Percentiles rank a stretch among this genome's conserved stretches.
Evolutionary conservation across 177 flowering plant species (phyloP).

Genomic region (Vitis hybrid): DNA sequence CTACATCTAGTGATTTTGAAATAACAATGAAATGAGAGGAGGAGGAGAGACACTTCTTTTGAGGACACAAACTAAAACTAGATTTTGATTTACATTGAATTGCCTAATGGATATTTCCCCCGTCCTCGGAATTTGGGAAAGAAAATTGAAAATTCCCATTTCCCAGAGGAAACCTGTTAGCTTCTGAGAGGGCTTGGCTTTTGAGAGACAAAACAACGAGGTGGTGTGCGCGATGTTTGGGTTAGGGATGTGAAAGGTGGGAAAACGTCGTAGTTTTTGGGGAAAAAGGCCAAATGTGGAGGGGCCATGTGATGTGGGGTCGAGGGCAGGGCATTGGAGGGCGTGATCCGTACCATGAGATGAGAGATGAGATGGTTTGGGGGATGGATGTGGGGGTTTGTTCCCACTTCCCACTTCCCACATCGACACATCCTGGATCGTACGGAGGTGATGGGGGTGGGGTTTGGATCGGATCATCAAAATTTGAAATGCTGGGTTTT

Average conservation of each 20-base stretch:
- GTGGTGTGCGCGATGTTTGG: background rate
- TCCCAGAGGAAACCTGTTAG: constrained; percentile 8
- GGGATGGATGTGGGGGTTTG: background rate
- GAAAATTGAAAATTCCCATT: background rate
- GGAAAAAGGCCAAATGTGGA: background rate
- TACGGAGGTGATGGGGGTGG: background rate
- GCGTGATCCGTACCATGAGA: constrained; percentile 4
- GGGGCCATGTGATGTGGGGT: constrained; percentile 14
- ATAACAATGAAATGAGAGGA: too few relatives aligned
- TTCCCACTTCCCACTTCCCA: background rate
- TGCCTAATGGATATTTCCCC: background rate
- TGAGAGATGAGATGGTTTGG: background rate
- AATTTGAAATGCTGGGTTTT: background rate
- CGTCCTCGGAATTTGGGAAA: constrained; percentile 22
- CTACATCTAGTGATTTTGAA: background rate
- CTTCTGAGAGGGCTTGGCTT: constrained; percentile 25
- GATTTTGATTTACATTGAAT: background rate
- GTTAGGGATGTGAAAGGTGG: background rate
- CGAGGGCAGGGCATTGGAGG: background rate
- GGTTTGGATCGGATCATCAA: background rate
- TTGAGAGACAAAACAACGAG: constrained; percentile 42
- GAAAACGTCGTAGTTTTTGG: constrained; percentile 1
- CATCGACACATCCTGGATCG: background rate
- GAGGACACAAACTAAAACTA: background rate
- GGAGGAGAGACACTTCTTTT: background rate